Base-by-base conservation (phyloP, 768 basidiomycete species). In the Macrolepiota albuminosa region DNA sequence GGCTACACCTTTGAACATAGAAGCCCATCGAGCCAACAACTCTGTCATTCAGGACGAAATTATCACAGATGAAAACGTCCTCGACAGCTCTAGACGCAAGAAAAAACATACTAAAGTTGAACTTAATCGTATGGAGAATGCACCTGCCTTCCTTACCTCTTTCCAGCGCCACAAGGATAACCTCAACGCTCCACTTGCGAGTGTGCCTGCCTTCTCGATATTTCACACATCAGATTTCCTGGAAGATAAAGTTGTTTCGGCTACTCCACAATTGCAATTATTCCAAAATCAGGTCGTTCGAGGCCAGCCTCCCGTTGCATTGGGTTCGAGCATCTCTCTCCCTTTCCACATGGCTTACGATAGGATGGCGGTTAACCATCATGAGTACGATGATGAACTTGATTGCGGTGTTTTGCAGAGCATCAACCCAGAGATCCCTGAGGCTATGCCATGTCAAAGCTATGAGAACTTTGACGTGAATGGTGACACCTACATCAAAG, bases 401-500 rank as follows among this genome's bases (percentile, higher is more conserved):
- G 24, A 51, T 14, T 39, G 24, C 24, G 43, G 33, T 21, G 56
- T 64, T 33, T 36, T 62, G 33, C 40, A 60, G 18, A 62, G 49
- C 31, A 54, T 67, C 31, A 54, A 36, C 9, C 42, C 37, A 6
- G 14, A 37, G 3, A 66, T 71, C 24, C 69, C 69, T 9, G 9
- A 61, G 36, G 63, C 72, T 6, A 63, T 71, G 3, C 70, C 74
- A 4, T 49, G 74, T 3, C 45, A 49, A 11, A 60, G 61, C 18
- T 63, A 69, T 8, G 74, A 79, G 42, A 58, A 71, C 24, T 68
- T 65, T 31, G 82, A 84, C 62, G 69, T 67, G 0, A 73, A 80
- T 48, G 82, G 81, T 1, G 75, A 82, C 56, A 83, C 72, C 59
- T 71, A 78, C 61, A 81, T 83, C 6, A 73, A 79, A 2, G 80